Evolutionary conservation across 176 grass and related monocot genomes (phyloP).

Genomic region (Oryza meridionalis): DNA sequence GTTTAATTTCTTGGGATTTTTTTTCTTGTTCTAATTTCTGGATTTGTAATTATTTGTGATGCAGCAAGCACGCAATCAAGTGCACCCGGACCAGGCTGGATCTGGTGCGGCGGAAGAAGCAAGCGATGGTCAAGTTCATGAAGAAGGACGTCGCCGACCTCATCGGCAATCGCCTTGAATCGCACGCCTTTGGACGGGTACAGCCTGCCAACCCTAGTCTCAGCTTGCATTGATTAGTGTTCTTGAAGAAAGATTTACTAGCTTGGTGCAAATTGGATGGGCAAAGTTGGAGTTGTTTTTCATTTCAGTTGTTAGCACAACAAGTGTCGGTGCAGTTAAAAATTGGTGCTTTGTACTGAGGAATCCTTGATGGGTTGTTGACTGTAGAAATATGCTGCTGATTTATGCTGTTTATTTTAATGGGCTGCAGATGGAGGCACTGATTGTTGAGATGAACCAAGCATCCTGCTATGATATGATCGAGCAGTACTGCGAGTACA

Average conservation of each 20-base stretch:
- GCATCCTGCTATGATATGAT: constrained; percentile 83
- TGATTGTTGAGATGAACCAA: constrained; percentile 80
- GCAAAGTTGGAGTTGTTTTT: background rate
- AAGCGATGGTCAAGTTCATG: constrained; percentile 77
- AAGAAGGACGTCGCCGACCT: constrained; percentile 94
- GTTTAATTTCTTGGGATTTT: background rate
- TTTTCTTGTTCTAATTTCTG: background rate
- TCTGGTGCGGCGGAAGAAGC: constrained; percentile 88
- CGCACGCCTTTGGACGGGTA: constrained; percentile 84
- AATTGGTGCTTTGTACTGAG: background rate
- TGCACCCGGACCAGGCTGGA: constrained; percentile 70
- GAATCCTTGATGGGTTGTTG: background rate
- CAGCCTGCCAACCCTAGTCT: background rate
- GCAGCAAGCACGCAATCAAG: constrained; percentile 84
- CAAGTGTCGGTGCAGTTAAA: background rate
- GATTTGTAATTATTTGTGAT: background rate
- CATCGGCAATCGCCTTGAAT: constrained; percentile 60
- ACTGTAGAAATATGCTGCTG: background rate
- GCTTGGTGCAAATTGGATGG: background rate
- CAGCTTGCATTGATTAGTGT: background rate
- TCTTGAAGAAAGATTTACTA: background rate
- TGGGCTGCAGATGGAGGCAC: constrained; percentile 61
- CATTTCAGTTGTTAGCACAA: background rate
- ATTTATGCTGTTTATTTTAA: constrained; percentile 3
- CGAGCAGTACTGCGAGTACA: constrained; percentile 68